Evolutionary conservation across 306 rosid species (phyloP).

Genomic region (Begonia loranthoides): DNA sequence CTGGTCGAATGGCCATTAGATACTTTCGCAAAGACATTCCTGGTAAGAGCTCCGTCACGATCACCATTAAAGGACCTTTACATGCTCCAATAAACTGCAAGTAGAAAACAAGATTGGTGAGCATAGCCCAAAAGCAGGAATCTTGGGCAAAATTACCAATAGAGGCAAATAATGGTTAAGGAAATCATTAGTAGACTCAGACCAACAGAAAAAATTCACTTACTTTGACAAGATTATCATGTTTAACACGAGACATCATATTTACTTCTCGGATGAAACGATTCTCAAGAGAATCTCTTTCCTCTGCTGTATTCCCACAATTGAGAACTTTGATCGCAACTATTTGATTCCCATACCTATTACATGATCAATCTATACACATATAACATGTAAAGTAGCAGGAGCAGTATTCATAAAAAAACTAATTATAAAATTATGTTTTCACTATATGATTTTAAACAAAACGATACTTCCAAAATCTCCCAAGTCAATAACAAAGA

Average conservation of each 20-base stretch:
- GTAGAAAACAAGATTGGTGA: neutral
- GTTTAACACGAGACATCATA: constrained; percentile 96
- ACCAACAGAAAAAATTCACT: constrained; percentile 4
- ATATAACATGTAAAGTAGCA: constrained; percentile 17
- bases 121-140: no score
- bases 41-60: constrained; percentile 88
- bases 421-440: no score
- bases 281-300: constrained; percentile 67
- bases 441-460: no score
- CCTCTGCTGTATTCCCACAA: constrained; percentile 72
- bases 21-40: constrained; percentile 94
- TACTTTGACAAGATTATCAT: constrained; percentile 86
- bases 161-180: no score
- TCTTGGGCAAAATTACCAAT: no score
- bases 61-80: constrained; percentile 94
- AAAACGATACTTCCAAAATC: no score
- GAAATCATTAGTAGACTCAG: no score
- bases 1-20: constrained; percentile 53
- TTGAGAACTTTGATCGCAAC: constrained; percentile 86
- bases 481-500: no score
- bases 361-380: constrained; percentile 24
- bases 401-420: constrained; percentile 3
- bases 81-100: constrained; percentile 95
- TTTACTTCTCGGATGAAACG: constrained; percentile 90
- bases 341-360: constrained; percentile 64